These are phyloP conservation scores for Saturnispora serradocipensis DNA, from an alignment of 805 yeast genomes.

Conservation along the genomic window DNA sequence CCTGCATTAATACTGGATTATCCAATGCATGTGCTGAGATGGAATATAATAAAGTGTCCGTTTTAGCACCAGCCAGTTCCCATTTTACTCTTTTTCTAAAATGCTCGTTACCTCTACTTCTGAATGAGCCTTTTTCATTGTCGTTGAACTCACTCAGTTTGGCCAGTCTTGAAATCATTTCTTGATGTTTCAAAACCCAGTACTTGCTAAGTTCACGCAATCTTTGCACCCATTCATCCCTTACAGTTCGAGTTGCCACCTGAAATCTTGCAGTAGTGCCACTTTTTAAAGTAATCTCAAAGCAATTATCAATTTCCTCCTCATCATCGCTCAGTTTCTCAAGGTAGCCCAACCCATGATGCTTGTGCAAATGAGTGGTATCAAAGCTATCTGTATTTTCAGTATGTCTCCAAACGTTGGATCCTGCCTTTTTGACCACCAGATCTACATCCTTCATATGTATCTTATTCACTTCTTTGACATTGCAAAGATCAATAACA, in stretches of 20 bases:
- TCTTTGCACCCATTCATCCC: slow-evolving; percentile 61
- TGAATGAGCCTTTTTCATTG: slow-evolving; percentile 48
- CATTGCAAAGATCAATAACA: slow-evolving; percentile 48
- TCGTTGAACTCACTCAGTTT: slow-evolving; percentile 37
- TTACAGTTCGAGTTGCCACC: slow-evolving; percentile 39
- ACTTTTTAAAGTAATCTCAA: slow-evolving; percentile 41
- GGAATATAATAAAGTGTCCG: slow-evolving; percentile 46
- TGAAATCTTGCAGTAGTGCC: slow-evolving; percentile 42
- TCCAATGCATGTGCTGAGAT: slow-evolving; percentile 51
- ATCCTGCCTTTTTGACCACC: slow-evolving; percentile 24
- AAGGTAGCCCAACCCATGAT: neutral
- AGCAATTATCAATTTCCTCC: slow-evolving; percentile 34
- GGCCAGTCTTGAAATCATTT: slow-evolving; percentile 32
- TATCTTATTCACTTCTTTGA: slow-evolving; percentile 33
- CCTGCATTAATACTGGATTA: slow-evolving; percentile 52
- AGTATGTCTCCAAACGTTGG: slow-evolving; percentile 22
- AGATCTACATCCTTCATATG: slow-evolving; percentile 18
- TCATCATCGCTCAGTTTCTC: neutral
- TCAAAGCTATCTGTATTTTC: slow-evolving; percentile 1
- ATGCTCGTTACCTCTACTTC: slow-evolving; percentile 31
- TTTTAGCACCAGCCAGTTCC: slow-evolving; percentile 42
- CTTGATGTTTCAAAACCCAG: slow-evolving; percentile 45
- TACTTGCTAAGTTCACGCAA: slow-evolving; percentile 38
- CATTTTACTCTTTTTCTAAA: slow-evolving; percentile 30
- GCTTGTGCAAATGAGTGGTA: neutral